Evolutionary conservation across 2,329 filamentous ascomycete species (phyloP).

Genomic region (Tolypocladium pustulatum): DNA sequence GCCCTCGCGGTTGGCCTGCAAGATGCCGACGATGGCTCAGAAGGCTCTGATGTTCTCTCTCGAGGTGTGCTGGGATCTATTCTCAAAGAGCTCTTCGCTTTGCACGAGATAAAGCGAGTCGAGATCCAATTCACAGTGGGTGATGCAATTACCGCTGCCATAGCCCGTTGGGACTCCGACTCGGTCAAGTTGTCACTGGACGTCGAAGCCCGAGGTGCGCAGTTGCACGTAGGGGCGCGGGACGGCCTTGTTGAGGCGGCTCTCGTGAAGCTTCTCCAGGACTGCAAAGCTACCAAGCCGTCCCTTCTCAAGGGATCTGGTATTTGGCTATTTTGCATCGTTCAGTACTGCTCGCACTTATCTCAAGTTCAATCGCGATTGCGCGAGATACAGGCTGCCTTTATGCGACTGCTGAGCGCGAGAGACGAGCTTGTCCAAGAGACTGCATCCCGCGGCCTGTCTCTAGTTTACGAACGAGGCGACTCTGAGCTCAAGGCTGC

Average conservation of each 20-base stretch:
- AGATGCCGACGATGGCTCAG: slow-evolving; percentile 14
- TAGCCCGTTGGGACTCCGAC: slow-evolving; percentile 75
- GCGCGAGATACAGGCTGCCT: slow-evolving; percentile 72
- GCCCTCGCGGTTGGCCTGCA: slow-evolving; percentile 58
- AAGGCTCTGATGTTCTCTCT: slow-evolving; percentile 18
- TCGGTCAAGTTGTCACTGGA: slow-evolving; percentile 67
- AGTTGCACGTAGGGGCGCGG: slow-evolving; percentile 27
- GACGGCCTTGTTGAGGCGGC: slow-evolving; percentile 38
- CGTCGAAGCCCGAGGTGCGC: slow-evolving; percentile 43
- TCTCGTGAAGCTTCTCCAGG: slow-evolving; percentile 62
- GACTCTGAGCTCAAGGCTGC: slow-evolving; percentile 70
- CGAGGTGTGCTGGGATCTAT: slow-evolving; percentile 40
- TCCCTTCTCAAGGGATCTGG: slow-evolving; percentile 83
- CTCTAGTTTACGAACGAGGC: slow-evolving; percentile 90
- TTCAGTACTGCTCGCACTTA: slow-evolving; percentile 83
- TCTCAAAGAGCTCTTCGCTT: slow-evolving; percentile 56
- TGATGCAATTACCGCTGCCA: slow-evolving; percentile 71
- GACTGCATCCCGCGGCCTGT: slow-evolving; percentile 80
- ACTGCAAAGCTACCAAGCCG: slow-evolving; percentile 79
- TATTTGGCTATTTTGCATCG: slow-evolving; percentile 87
- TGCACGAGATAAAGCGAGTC: slow-evolving; percentile 76
- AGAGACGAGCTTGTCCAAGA: slow-evolving; percentile 93
- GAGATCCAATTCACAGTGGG: slow-evolving; percentile 88
- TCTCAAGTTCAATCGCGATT: slow-evolving; percentile 62
- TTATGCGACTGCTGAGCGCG: slow-evolving; percentile 78